Conservation (phyloP, 2,329 filamentous ascomycete species). For the Cadophora luteo-olivacea region DNA sequence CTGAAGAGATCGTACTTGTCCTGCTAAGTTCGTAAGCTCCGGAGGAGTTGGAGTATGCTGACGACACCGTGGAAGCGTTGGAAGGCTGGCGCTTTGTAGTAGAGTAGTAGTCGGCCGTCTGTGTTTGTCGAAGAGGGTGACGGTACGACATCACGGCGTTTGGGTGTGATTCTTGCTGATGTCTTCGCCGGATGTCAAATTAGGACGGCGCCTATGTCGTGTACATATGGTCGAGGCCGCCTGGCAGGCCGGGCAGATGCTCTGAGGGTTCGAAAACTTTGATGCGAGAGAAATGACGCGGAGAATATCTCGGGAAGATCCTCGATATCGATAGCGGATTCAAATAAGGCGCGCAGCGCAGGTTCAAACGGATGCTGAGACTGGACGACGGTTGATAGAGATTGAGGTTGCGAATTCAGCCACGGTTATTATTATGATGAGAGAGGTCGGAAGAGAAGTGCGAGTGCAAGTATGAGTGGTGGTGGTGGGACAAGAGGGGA, state of each 20-base stretch:
- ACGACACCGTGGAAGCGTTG: constrained; percentile 74
- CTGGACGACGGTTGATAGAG: constrained; percentile 26
- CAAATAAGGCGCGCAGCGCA: constrained; percentile 37
- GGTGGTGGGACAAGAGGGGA: constrained; percentile 17
- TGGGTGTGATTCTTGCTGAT: constrained; percentile 18
- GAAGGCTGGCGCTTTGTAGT: constrained; percentile 66
- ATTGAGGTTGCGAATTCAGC: constrained; percentile 33
- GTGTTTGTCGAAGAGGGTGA: constrained; percentile 64
- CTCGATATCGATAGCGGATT: constrained; percentile 28
- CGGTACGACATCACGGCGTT: constrained; percentile 60
- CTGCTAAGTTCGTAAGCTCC: constrained; percentile 61
- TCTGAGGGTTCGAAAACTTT: constrained; percentile 17
- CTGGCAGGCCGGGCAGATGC: constrained; percentile 31
- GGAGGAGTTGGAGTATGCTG: constrained; percentile 64
- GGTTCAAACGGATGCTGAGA: constrained; percentile 21
- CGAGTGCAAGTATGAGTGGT: constrained; percentile 7
- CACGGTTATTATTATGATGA: constrained; percentile 29
- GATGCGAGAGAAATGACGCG: constrained; percentile 22
- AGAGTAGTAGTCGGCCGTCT: constrained; percentile 53
- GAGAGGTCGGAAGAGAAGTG: constrained; percentile 22
- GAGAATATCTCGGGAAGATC: constrained; percentile 15
- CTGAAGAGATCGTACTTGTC: constrained; percentile 75
- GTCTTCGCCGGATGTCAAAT: constrained; percentile 28
- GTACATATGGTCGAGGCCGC: constrained; percentile 35
- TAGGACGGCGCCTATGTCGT: constrained; percentile 27